Conservation (phyloP, 169 alveolate genomes). For the Plasmodium fragile region DNA sequence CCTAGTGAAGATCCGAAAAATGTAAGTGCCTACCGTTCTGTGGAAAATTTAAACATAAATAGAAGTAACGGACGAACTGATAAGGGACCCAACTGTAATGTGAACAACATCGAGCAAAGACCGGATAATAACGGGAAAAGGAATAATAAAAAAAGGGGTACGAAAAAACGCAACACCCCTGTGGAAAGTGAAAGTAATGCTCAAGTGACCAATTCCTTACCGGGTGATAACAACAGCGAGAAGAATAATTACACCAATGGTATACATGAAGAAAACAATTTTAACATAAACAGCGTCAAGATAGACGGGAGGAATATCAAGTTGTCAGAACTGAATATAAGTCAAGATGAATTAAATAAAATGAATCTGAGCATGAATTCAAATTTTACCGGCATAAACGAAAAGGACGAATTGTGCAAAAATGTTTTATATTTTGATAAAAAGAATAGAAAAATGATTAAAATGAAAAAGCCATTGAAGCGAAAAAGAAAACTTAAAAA, state of each 20-base stretch:
- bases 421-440: constrained; percentile 54
- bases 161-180: neutral
- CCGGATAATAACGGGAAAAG: neutral
- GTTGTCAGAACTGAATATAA: constrained; percentile 42
- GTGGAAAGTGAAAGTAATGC: neutral
- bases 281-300: neutral
- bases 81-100: neutral
- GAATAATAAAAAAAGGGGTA: neutral
- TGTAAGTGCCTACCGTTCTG: neutral
- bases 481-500: constrained; percentile 46
- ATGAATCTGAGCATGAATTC: constrained; percentile 51
- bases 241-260: neutral
- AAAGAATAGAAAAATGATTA: constrained; percentile 53
- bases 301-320: constrained; percentile 34
- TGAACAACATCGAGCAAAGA: neutral
- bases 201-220: neutral
- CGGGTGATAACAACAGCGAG: neutral
- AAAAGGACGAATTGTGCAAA: constrained; percentile 59
- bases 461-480: constrained; percentile 48
- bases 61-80: neutral
- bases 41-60: neutral
- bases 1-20: constrained; percentile 8
- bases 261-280: neutral
- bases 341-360: constrained; percentile 43
- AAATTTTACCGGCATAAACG: constrained; percentile 65